Evolutionary conservation across 352 stramenopile species (phyloP).

Genomic region (Globisporangium spiculum): DNA sequence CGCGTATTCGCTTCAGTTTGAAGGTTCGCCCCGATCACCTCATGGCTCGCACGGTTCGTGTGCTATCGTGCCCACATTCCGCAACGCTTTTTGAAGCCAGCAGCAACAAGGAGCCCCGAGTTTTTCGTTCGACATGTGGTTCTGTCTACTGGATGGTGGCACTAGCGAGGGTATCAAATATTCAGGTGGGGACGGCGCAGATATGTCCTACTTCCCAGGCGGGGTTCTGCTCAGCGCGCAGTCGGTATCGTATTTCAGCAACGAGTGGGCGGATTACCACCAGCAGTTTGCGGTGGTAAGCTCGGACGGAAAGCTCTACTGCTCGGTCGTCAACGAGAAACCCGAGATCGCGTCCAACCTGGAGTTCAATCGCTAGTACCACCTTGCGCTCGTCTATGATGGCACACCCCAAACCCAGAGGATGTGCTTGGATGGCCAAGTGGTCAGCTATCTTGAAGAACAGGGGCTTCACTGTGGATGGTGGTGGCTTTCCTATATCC

Average conservation of each 20-base stretch:
- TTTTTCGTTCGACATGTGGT: neutral
- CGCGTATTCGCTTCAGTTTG: neutral
- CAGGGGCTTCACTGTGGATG: slow-evolving; percentile 32
- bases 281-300: slow-evolving; percentile 41
- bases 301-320: slow-evolving; percentile 36
- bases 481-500: slow-evolving; percentile 30
- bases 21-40: neutral
- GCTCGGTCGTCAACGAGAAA: slow-evolving; percentile 38
- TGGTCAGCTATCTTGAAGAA: slow-evolving; percentile 16
- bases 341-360: slow-evolving; percentile 23
- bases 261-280: slow-evolving; percentile 38
- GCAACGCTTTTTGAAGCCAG: neutral
- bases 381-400: slow-evolving; percentile 42
- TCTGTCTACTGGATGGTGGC: slow-evolving; percentile 1
- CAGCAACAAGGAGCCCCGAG: neutral
- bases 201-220: slow-evolving; percentile 5
- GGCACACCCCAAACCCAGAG: slow-evolving; percentile 25
- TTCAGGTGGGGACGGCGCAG: neutral
- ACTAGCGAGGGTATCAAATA: neutral
- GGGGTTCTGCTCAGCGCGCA: slow-evolving; percentile 46
- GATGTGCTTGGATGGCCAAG: slow-evolving; percentile 38
- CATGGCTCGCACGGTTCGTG: neutral
- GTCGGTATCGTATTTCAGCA: slow-evolving; percentile 26
- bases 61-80: neutral
- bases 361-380: slow-evolving; percentile 34